Evolutionary conservation across 2,329 filamentous ascomycete genomes (phyloP).

Genomic region (Pyrenochaeta sp.): DNA sequence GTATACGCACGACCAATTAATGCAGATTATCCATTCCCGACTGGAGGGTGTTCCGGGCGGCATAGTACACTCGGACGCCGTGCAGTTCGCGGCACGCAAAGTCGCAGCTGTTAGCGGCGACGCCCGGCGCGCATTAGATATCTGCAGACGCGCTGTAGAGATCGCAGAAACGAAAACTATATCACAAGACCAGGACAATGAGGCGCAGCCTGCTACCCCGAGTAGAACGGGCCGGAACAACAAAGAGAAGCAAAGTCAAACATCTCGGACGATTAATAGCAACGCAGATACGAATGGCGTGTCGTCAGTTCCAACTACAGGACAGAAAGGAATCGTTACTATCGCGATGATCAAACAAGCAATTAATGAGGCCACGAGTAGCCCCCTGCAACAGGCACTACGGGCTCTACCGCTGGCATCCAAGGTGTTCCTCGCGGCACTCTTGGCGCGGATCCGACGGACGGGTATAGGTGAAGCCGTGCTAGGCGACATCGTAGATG

Average conservation of each 20-base stretch:
- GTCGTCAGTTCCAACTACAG: slow-evolving; percentile 22
- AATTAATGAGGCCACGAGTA: slow-evolving; percentile 93
- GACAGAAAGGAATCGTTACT: slow-evolving; percentile 70
- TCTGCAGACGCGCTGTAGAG: slow-evolving; percentile 93
- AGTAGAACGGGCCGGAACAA: slow-evolving; percentile 61
- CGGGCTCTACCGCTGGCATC: slow-evolving; percentile 80
- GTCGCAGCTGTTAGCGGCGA: slow-evolving; percentile 96
- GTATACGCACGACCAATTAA: slow-evolving; percentile 95
- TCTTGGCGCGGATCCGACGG: slow-evolving; percentile 79
- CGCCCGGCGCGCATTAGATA: slow-evolving; percentile 88
- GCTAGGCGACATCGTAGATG: slow-evolving; percentile 87
- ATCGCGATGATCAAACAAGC: slow-evolving; percentile 93
- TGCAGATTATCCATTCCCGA: slow-evolving; percentile 96
- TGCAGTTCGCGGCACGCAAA: slow-evolving; percentile 96
- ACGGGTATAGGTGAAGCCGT: slow-evolving; percentile 88
- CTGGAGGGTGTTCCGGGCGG: slow-evolving; percentile 86
- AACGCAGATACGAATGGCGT: slow-evolving; percentile 28
- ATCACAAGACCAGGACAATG: slow-evolving; percentile 36
- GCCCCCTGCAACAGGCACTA: slow-evolving; percentile 88
- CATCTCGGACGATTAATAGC: slow-evolving; percentile 23
- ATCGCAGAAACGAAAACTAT: slow-evolving; percentile 80
- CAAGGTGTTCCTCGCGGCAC: slow-evolving; percentile 84
- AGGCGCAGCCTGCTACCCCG: slow-evolving; percentile 64
- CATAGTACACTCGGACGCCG: slow-evolving; percentile 89
- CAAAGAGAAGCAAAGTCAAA: slow-evolving; percentile 34